Percentiles rank a stretch among this genome's conserved stretches.
Evolutionary conservation across 306 rosid species (phyloP).

Genomic region (Ziziphus jujuba): DNA sequence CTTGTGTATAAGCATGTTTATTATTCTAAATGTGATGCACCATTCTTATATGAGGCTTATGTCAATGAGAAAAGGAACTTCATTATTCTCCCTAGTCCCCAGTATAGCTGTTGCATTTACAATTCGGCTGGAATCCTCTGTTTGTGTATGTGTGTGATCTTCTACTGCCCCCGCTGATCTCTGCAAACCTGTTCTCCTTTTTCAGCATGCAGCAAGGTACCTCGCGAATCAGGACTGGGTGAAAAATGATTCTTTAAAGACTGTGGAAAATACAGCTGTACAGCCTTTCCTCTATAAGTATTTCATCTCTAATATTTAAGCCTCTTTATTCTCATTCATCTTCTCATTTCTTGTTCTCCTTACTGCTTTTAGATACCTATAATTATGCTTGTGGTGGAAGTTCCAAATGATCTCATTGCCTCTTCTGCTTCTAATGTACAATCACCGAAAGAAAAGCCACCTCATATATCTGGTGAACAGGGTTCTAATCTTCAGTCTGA

Average conservation of each 20-base stretch:
- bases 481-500: conserved; percentile 42
- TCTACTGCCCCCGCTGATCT: background rate
- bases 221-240: conserved; percentile 98
- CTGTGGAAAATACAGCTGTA: conserved; percentile 98
- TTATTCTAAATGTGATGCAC: background rate
- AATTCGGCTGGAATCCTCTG: background rate
- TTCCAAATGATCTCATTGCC: conserved; percentile 67
- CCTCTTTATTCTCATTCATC: conserved; percentile 11
- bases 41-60: background rate
- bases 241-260: conserved; percentile 81
- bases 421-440: conserved; percentile 58
- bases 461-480: conserved; percentile 42
- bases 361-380: conserved; percentile 70
- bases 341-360: conserved; percentile 24
- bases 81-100: background rate
- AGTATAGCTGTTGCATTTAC: background rate
- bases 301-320: conserved; percentile 16
- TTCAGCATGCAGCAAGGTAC: conserved; percentile 97
- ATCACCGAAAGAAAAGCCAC: conserved; percentile 74
- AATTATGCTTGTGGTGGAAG: conserved; percentile 97
- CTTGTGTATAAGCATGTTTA: too few relatives aligned
- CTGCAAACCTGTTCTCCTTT: conserved; percentile 6
- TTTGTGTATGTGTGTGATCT: background rate
- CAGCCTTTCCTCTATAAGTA: conserved; percentile 24
- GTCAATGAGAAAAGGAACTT: background rate